Evolutionary conservation across 495 filamentous ascomycete genomes (phyloP), one percentile per base, ranked within the genome.

Genomic region (Trichoderma virens): DNA sequence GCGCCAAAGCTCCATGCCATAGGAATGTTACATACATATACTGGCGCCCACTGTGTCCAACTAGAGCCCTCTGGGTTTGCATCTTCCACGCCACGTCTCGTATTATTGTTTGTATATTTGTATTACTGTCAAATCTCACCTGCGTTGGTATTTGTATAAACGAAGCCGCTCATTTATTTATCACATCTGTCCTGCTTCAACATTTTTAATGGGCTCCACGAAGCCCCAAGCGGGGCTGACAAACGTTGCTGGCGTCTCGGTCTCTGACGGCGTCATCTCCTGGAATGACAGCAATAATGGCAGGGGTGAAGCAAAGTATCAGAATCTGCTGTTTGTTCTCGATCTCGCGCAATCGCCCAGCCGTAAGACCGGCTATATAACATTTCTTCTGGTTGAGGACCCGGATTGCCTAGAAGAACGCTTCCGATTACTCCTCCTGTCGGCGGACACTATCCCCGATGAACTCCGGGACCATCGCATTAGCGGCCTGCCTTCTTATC

Each of bases 261-360:
- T 30, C 27, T 8, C n/a, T 16, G 64, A 67, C 43, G 68, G 68
- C 31, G 62, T 65, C 14, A 61, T 67, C 16, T 43, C 65, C 39
- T 68, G 62, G 63, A 59, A 47, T 9, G 23, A 35, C 0, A 28
- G 20, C 13, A 45, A 35, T 7, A 60, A 62, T 6, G 64, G 39
- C 41, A 31, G 5, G 2, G 60, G 65, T 9, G n/a, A 60, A 39
- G 28, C 27, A 18, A 74, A 73, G 20, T 62, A 67, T 41, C 73
- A 78, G 38, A 69, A 78, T 51, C 65, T 81, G 11, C 63, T 80
- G 23, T 66, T 73, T 14, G 69, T 80, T 27, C 63, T 69, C 2
- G 67, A 62, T 16, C 62, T 43, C 1, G 16, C 65, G 0, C 25
- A 64, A 11, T 38, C 28, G 9, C 16, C 31, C 30, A 9, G 61